Base-by-base conservation (phyloP, 208 protist genomes). In the Leishmania major region DNA sequence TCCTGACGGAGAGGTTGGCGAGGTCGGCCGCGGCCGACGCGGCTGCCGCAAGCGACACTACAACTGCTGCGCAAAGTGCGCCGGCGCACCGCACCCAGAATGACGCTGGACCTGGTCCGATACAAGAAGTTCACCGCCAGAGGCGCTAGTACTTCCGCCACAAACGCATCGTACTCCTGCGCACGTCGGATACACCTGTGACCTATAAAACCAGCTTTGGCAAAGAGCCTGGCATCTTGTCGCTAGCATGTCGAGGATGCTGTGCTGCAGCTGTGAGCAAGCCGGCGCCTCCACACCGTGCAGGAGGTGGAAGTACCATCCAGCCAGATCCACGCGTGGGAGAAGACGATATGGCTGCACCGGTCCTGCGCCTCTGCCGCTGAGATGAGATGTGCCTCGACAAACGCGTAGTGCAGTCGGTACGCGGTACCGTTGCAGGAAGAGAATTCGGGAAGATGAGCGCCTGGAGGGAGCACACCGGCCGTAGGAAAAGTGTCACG, bases 271-370 rank as follows among this genome's bases (percentile, higher is more conserved):
- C 47, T 67, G 62, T 28, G 71, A 79, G 13, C 71, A 49, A 25
- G 40, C 78, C 0, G 49, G n/a, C 0, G 77, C 69, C 47, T 87
- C 57, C 1, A 53, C 40, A 25, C 82, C 83, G 28, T 81, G 78
- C 2, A 92, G 69, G 47, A 84, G 80, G 75, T 87, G 88, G 37
- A 92, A 73, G 40, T 79, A 82, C 47, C 89, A 90, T 10, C 81
- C 64, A n/a, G 88, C 53, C 51, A 92, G 28, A 25, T 88, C 55
- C 40, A 90, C 15, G 40, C 82, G 13, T 22, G 84, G 74, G 37
- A 87, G 43, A 22, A 84, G 28, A 49, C 8, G 59, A 87, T 31
- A 40, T 73, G 62, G 51, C 64, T 64, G 47, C 53, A n/a, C 4
- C 77, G 72, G 7, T 83, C 79, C 43, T 84, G 59, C 10, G 84